Evolutionary conservation across 176 grass and related monocot genomes (phyloP).

Genomic region (Zea luxurians): DNA sequence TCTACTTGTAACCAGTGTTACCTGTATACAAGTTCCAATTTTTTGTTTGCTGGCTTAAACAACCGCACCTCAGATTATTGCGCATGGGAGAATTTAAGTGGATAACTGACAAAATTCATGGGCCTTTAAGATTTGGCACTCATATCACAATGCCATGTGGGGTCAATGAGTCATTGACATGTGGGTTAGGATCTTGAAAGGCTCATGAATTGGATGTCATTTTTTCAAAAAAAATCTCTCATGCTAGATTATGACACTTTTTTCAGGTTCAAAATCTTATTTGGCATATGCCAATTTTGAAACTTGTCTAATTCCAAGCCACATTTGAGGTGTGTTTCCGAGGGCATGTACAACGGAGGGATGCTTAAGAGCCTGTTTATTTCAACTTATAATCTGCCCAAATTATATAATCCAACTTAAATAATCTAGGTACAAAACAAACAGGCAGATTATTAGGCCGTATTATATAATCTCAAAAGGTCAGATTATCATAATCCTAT

Average conservation of each 20-base stretch:
- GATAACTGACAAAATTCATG: background rate
- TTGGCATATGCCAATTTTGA: background rate
- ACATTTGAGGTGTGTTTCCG: background rate
- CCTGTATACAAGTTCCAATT: background rate
- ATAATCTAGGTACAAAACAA: no score
- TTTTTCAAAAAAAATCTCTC: no score
- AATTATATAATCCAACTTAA: no score
- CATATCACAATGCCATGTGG: no score
- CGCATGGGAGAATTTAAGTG: background rate
- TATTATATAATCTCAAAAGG: no score
- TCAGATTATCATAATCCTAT: no score
- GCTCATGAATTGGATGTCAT: no score
- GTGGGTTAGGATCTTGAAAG: no score
- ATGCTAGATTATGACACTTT: background rate
- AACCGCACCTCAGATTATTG: background rate
- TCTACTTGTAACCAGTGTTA: background rate
- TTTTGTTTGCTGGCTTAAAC: background rate
- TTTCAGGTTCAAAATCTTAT: background rate
- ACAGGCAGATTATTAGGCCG: no score
- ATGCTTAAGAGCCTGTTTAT: background rate
- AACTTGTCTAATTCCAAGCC: background rate
- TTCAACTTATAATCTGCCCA: no score
- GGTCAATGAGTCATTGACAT: no score
- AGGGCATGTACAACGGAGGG: background rate
- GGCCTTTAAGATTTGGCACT: no score